Evolutionary conservation across 2,329 filamentous ascomycete species (phyloP).

Genomic region (Penicillium sclerotigenum): DNA sequence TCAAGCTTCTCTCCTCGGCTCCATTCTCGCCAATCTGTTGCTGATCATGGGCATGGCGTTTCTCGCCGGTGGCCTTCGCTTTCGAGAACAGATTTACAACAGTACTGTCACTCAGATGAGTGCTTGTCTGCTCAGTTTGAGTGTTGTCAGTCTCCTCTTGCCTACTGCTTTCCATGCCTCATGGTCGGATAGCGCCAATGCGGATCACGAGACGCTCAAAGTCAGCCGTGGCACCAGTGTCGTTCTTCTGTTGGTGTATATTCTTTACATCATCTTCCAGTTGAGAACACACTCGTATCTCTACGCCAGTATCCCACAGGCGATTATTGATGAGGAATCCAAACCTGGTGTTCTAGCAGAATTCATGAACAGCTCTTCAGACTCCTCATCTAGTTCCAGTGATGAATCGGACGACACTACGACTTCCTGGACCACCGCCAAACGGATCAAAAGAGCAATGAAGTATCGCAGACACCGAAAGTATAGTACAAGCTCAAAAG

Average conservation of each 20-base stretch:
- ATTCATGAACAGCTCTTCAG: slow-evolving; percentile 63
- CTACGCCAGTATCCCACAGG: slow-evolving; percentile 88
- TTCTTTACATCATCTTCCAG: slow-evolving; percentile 82
- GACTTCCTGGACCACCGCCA: slow-evolving; percentile 69
- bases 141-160: slow-evolving; percentile 81
- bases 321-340: slow-evolving; percentile 87
- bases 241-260: slow-evolving; percentile 76
- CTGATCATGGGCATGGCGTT: slow-evolving; percentile 92
- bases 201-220: slow-evolving; percentile 70
- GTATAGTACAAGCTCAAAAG: slow-evolving; percentile 69
- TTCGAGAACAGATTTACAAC: slow-evolving; percentile 92
- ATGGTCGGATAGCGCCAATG: slow-evolving; percentile 61
- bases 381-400: slow-evolving; percentile 50
- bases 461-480: slow-evolving; percentile 69
- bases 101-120: slow-evolving; percentile 96
- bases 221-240: slow-evolving; percentile 89
- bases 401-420: slow-evolving; percentile 65
- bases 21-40: slow-evolving; percentile 82
- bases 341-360: slow-evolving; percentile 79
- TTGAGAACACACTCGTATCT: slow-evolving; percentile 89
- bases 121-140: slow-evolving; percentile 83
- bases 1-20: slow-evolving; percentile 83
- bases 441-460: slow-evolving; percentile 72
- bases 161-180: slow-evolving; percentile 92
- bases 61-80: slow-evolving; percentile 78